These are phyloP conservation scores for Stachybotrys elegans DNA, from an alignment of 2,329 filamentous ascomycete species.

Conservation along the genomic window DNA sequence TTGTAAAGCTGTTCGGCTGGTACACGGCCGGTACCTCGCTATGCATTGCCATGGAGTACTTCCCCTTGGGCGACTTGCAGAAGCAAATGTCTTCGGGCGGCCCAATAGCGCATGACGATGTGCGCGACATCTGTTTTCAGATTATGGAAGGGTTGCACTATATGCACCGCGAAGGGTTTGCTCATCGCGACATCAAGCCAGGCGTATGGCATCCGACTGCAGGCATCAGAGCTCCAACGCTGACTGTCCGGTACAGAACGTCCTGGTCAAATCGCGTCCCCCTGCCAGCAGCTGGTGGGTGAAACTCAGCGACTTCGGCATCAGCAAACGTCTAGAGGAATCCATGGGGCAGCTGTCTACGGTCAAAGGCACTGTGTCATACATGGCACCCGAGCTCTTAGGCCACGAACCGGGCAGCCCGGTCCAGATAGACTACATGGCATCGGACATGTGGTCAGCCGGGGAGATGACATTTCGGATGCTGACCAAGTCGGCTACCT, in stretches of 20 bases:
- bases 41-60: constrained; percentile 20
- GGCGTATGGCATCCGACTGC: constrained; percentile 9
- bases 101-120: constrained; percentile 12
- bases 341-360: too few species aligned
- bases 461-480: constrained; percentile 12
- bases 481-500: constrained; percentile 8
- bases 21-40: constrained; percentile 10
- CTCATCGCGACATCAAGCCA: constrained; percentile 18
- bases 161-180: constrained; percentile 16
- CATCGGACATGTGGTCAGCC: constrained; percentile 17
- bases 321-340: constrained; percentile 13
- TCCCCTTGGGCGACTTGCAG: constrained; percentile 14
- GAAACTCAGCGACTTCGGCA: constrained; percentile 17
- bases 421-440: constrained; percentile 4
- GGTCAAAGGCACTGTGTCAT: constrained; percentile 8
- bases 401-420: too few species aligned
- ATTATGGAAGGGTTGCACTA: constrained; percentile 12
- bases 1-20: constrained; percentile 19
- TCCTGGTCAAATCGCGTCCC: too few species aligned
- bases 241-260: too few species aligned
- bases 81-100: constrained; percentile 7
- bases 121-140: constrained; percentile 11
- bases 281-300: constrained; percentile 15
- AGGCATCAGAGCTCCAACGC: too few species aligned
- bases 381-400: constrained; percentile 15